phyloP scores from a whole-genome alignment of 768 basidiomycete species.

The Mycena alexandri region DNA sequence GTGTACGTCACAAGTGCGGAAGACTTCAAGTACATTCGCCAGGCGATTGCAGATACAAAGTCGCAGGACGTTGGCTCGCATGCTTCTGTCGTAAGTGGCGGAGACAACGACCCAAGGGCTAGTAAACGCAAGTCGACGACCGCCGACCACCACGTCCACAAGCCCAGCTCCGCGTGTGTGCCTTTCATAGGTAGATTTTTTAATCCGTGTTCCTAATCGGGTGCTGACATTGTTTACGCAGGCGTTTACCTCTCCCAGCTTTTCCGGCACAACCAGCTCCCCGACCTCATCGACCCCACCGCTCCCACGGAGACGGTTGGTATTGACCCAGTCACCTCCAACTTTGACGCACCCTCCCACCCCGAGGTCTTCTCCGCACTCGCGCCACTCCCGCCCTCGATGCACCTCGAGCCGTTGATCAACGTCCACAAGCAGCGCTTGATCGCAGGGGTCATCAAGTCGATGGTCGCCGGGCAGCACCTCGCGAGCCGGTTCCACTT shows the following conservation, averaged over 20 bases:
- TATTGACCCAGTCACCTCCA: constrained; percentile 71
- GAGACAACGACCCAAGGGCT: constrained; percentile 53
- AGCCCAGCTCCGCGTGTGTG: constrained; percentile 68
- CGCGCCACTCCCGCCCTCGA: constrained; percentile 77
- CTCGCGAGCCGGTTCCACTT: constrained; percentile 80
- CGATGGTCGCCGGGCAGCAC: constrained; percentile 85
- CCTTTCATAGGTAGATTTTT: constrained; percentile 78
- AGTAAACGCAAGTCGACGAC: constrained; percentile 55
- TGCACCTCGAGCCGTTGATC: constrained; percentile 87
- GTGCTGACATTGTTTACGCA: constrained; percentile 44
- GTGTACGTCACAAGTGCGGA: constrained; percentile 71
- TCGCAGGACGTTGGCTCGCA: constrained; percentile 67
- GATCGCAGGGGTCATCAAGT: constrained; percentile 85
- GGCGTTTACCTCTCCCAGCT: constrained; percentile 85
- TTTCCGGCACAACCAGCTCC: constrained; percentile 72
- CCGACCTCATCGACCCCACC: constrained; percentile 87
- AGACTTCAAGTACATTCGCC: constrained; percentile 83
- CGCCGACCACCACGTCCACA: constrained; percentile 56
- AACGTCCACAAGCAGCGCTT: constrained; percentile 91
- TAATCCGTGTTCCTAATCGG: not conserved
- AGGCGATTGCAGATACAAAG: constrained; percentile 76
- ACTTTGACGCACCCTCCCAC: constrained; percentile 77
- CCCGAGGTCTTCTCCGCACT: constrained; percentile 86
- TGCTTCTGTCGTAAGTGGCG: constrained; percentile 65
- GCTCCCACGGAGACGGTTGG: constrained; percentile 77